phyloP scores from a whole-genome alignment of 2,329 filamentous ascomycete species.

The Leptosphaerulina australis region DNA sequence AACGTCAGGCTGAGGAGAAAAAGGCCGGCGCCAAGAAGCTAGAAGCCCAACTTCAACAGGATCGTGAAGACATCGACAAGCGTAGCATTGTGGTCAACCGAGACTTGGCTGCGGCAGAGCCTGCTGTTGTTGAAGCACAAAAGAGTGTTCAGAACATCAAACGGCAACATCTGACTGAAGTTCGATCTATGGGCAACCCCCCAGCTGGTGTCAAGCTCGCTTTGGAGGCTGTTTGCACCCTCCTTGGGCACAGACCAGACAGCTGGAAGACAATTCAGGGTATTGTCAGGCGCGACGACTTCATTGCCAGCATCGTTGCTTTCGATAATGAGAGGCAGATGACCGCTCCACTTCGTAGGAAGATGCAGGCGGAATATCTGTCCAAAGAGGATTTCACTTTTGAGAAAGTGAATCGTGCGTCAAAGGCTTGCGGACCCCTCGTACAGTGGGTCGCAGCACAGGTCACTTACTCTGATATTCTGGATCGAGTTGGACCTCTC shows the following conservation, averaged over 20 bases:
- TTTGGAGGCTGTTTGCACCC: conserved; percentile 92
- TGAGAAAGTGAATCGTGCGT: conserved; percentile 93
- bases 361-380: conserved; percentile 92
- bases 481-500: conserved; percentile 90
- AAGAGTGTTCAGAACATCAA: conserved; percentile 99
- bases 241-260: conserved; percentile 86
- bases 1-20: conserved; percentile 89
- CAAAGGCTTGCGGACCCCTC: conserved; percentile 93
- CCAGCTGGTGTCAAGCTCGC: conserved; percentile 89
- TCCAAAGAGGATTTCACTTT: conserved; percentile 95
- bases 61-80: conserved; percentile 84
- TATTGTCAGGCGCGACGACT: conserved; percentile 90
- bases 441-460: conserved; percentile 98
- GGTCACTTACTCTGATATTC: conserved; percentile 96
- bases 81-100: conserved; percentile 83
- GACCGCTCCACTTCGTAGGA: conserved; percentile 79
- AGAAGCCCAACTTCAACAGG: conserved; percentile 82
- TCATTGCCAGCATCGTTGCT: conserved; percentile 96
- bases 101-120: conserved; percentile 89
- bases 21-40: conserved; percentile 89
- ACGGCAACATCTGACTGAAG: conserved; percentile 94
- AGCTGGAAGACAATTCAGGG: conserved; percentile 92
- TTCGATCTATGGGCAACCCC: conserved; percentile 93
- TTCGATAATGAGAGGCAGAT: conserved; percentile 96
- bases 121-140: conserved; percentile 89